Conservation (phyloP, 768 basidiomycete species). For the Sarcodon sp. region DNA sequence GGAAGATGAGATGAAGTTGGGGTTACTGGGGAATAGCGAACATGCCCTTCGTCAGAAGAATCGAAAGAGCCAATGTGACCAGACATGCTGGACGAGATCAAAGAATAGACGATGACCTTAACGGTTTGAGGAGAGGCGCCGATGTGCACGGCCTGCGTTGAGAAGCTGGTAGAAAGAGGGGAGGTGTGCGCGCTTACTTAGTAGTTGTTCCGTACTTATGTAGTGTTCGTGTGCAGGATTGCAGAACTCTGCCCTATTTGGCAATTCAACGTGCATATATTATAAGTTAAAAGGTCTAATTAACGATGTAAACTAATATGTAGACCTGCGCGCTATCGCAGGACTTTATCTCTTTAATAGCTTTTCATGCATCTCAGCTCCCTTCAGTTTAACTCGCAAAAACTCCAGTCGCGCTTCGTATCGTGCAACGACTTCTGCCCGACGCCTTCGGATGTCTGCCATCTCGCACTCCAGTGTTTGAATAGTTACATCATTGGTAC, state of each 20-base stretch:
- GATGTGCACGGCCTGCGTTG: not conserved
- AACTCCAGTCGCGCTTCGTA: constrained; percentile 73
- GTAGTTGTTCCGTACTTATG: too few species aligned
- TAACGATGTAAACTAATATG: not conserved
- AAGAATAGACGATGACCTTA: too few species aligned
- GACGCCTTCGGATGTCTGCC: constrained; percentile 53
- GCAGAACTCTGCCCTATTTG: not conserved
- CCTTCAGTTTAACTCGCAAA: constrained; percentile 70
- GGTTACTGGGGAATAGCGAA: not conserved
- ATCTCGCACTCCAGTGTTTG: constrained; percentile 40
- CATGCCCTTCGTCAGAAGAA: not conserved
- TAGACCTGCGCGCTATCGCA: not conserved
- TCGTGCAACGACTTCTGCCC: constrained; percentile 57
- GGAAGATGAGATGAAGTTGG: not conserved
- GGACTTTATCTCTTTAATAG: constrained; percentile 37
- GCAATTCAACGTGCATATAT: not conserved
- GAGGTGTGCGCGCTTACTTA: not conserved
- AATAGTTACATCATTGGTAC: constrained; percentile 17
- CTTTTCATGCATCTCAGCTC: constrained; percentile 76
- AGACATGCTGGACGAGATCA: not conserved
- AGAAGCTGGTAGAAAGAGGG: not conserved
- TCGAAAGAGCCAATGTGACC: not conserved
- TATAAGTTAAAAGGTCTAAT: not conserved
- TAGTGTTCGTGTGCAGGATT: too few species aligned
- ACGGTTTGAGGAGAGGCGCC: too few species aligned